These are phyloP conservation scores for Pythium sukuiense DNA, from an alignment of 352 stramenopile genomes.

Conservation along the genomic window DNA sequence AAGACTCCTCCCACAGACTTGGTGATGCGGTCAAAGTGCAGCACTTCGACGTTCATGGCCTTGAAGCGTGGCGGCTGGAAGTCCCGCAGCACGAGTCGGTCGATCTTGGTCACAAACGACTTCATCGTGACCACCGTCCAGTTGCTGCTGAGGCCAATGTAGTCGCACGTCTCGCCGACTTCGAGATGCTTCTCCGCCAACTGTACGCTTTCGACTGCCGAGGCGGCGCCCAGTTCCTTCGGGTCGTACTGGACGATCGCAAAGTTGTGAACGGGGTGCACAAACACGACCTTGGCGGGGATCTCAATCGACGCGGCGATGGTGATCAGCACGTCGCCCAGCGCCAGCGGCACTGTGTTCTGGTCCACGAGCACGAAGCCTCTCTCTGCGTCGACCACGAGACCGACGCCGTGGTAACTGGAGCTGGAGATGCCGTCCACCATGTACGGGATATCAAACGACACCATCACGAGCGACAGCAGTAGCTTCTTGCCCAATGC, in stretches of 20 bases:
- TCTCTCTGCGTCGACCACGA: slow-evolving; percentile 80
- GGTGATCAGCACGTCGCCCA: slow-evolving; percentile 87
- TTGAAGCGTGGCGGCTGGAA: slow-evolving; percentile 87
- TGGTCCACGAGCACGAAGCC: slow-evolving; percentile 92
- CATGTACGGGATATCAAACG: slow-evolving; percentile 92
- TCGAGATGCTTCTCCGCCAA: slow-evolving; percentile 65
- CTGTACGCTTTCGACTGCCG: slow-evolving; percentile 56
- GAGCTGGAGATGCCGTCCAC: slow-evolving; percentile 90
- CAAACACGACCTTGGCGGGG: slow-evolving; percentile 85
- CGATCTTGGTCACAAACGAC: slow-evolving; percentile 82
- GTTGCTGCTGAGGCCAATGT: slow-evolving; percentile 84
- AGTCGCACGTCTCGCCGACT: slow-evolving; percentile 77
- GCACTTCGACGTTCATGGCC: slow-evolving; percentile 79
- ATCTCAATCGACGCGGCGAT: slow-evolving; percentile 89
- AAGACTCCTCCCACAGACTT: slow-evolving; percentile 86
- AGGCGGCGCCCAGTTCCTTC: slow-evolving; percentile 58
- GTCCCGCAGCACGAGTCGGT: slow-evolving; percentile 78
- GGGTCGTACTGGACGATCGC: slow-evolving; percentile 90
- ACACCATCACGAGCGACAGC: slow-evolving; percentile 87
- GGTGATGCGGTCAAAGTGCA: slow-evolving; percentile 89
- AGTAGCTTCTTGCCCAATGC: slow-evolving; percentile 70
- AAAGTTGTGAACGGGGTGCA: slow-evolving; percentile 93
- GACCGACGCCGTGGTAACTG: slow-evolving; percentile 86
- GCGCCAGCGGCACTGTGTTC: slow-evolving; percentile 88
- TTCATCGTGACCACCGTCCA: slow-evolving; percentile 88